A percentile compares a stretch with the other conserved stretches of the same genome.
Evolutionary conservation across 345 rosid species (phyloP).

Genomic region (Salix dunnii): DNA sequence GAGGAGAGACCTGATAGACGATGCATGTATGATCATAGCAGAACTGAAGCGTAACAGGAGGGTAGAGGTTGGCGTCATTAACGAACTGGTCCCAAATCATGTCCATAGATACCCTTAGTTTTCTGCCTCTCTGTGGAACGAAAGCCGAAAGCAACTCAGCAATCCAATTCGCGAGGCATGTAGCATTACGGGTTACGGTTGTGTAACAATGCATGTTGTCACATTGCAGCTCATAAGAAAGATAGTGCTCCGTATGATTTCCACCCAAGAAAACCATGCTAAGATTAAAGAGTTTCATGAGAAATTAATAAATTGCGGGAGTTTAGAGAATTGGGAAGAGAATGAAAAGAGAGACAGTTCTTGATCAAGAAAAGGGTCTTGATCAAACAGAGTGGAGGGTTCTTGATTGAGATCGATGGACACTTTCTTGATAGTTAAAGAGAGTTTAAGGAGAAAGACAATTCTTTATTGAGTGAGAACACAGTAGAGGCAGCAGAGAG

Average conservation of each 20-base stretch:
- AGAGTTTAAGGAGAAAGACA: no score
- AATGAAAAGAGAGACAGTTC: background rate
- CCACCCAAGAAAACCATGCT: background rate
- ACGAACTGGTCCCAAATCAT: background rate
- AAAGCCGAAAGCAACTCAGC: background rate
- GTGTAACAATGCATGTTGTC: background rate
- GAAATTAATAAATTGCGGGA: background rate
- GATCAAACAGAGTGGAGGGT: no score
- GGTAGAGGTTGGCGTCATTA: background rate
- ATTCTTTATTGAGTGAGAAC: no score
- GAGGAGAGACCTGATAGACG: background rate
- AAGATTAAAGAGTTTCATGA: background rate
- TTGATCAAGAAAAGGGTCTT: background rate
- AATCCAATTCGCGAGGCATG: background rate
- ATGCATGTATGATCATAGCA: background rate
- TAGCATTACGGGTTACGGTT: background rate
- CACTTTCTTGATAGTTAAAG: no score
- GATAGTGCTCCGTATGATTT: no score
- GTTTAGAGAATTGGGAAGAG: background rate
- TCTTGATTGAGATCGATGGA: no score
- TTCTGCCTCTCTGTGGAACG: background rate
- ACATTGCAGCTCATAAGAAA: background rate
- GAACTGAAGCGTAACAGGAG: background rate
- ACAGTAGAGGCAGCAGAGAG: no score
- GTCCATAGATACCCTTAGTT: background rate